Percentiles rank a stretch among this genome's conserved stretches.
phyloP scores from a whole-genome alignment of 805 yeast genomes.

The Kurtzmaniella fragi region DNA sequence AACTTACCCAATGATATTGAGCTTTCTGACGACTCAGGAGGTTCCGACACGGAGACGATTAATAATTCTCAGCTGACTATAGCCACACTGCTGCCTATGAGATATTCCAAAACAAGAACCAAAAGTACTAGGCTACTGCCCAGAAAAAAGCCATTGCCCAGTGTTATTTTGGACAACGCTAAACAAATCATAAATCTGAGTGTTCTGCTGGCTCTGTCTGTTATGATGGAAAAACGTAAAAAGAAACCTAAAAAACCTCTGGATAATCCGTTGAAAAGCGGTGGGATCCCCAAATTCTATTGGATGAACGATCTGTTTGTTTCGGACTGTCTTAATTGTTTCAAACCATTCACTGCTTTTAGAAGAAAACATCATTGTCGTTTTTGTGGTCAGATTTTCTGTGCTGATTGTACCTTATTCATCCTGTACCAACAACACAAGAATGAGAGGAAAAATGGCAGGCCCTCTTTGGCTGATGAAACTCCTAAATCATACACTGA shows the following conservation, averaged over 20 bases:
- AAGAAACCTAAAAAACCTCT: slow-evolving; percentile 25
- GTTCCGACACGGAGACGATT: slow-evolving; percentile 35
- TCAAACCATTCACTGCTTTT: slow-evolving; percentile 74
- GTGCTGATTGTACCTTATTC: slow-evolving; percentile 74
- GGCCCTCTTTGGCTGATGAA: slow-evolving; percentile 6
- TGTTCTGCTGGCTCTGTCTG: slow-evolving; percentile 27
- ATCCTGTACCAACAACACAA: slow-evolving; percentile 52
- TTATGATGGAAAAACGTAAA: slow-evolving; percentile 17
- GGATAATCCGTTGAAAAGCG: slow-evolving; percentile 40
- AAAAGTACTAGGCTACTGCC: too few species aligned
- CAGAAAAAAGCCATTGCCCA: slow-evolving; percentile 7
- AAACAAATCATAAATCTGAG: slow-evolving; percentile 27
- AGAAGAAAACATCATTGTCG: slow-evolving; percentile 93
- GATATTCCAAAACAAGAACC: too few species aligned
- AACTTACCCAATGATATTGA: slow-evolving; percentile 45
- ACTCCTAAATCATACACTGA: slow-evolving; percentile 52
- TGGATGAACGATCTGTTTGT: slow-evolving; percentile 98
- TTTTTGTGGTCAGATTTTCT: slow-evolving; percentile 93
- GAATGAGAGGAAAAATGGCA: slow-evolving; percentile 26
- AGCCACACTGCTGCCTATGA: background rate
- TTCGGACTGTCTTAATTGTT: slow-evolving; percentile 80
- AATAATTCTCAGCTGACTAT: slow-evolving; percentile 7
- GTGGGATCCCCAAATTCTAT: slow-evolving; percentile 67
- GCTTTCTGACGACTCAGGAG: slow-evolving; percentile 38
- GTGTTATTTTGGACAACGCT: slow-evolving; percentile 35